Evolutionary conservation across 192 early-diverging fungal species (phyloP).

Genomic region (Podila clonocystis): DNA sequence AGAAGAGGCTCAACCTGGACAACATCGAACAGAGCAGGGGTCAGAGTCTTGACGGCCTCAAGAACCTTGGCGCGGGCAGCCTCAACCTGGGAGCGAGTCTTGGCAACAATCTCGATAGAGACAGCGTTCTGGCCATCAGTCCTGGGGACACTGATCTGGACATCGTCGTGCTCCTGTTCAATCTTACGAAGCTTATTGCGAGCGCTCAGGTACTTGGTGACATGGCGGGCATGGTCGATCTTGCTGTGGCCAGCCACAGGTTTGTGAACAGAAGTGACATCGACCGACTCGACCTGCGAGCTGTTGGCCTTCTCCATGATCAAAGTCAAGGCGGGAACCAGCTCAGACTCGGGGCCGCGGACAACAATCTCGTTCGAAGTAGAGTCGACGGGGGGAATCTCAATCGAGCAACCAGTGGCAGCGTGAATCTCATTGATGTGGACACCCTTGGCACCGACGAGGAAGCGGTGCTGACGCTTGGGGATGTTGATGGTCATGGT

Average conservation of each 20-base stretch:
- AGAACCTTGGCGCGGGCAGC: conserved; percentile 68
- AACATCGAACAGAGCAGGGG: conserved; percentile 44
- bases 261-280: conserved; percentile 68
- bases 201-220: conserved; percentile 81
- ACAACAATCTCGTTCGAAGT: conserved; percentile 80
- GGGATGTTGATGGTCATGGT: conserved; percentile 77
- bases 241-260: conserved; percentile 56
- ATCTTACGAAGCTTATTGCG: conserved; percentile 78
- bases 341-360: conserved; percentile 77
- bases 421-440: conserved; percentile 85
- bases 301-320: conserved; percentile 89
- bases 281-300: conserved; percentile 74
- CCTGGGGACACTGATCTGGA: conserved; percentile 67
- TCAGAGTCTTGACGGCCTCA: conserved; percentile 65
- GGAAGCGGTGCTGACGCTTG: conserved; percentile 93
- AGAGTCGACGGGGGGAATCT: conserved; percentile 77
- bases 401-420: conserved; percentile 89
- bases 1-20: conserved; percentile 77
- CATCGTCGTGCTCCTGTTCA: conserved; percentile 72
- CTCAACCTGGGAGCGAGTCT: conserved; percentile 67
- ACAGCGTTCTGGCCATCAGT: conserved; percentile 57
- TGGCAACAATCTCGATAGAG: conserved; percentile 83
- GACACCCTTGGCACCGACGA: conserved; percentile 84
- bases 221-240: conserved; percentile 67
- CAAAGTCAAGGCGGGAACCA: conserved; percentile 78